Conservation (phyloP, 1,139 yeast species). For the Geotrichum reessii region DNA sequence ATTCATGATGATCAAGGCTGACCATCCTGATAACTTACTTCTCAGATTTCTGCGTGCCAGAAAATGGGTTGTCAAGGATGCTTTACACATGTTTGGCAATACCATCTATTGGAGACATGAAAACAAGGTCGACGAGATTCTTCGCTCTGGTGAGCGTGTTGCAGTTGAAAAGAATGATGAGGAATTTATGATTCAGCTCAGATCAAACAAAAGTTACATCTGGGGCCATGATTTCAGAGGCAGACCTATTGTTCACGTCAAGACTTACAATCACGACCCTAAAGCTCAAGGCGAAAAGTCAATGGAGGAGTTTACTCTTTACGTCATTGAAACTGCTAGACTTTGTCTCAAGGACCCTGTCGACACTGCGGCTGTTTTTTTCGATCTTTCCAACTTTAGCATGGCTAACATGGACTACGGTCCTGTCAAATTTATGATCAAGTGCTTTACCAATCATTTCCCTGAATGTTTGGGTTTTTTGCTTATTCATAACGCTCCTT, state of each 20-base stretch:
- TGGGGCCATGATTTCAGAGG: conserved; percentile 59
- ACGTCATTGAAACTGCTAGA: conserved; percentile 65
- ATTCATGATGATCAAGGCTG: conserved; percentile 56
- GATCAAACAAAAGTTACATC: conserved; percentile 55
- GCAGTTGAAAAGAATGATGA: conserved; percentile 35
- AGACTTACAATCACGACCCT: conserved; percentile 66
- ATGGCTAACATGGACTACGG: conserved; percentile 77
- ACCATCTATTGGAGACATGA: conserved; percentile 65
- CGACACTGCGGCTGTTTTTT: conserved; percentile 67
- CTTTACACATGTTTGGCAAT: conserved; percentile 62
- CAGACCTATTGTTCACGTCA: conserved; percentile 64
- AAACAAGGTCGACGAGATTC: conserved; percentile 47
- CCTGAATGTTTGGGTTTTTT: conserved; percentile 77
- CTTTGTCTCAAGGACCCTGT: conserved; percentile 56
- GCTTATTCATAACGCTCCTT: conserved; percentile 81
- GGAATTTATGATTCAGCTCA: conserved; percentile 49
- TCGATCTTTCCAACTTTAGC: conserved; percentile 69
- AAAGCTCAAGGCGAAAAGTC: conserved; percentile 63
- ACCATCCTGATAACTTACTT: conserved; percentile 63
- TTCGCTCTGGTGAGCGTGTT: conserved; percentile 58
- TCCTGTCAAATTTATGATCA: conserved; percentile 71
- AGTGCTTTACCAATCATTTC: conserved; percentile 78
- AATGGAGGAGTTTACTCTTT: conserved; percentile 58
- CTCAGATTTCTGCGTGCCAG: conserved; percentile 68
- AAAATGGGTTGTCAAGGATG: conserved; percentile 62